A percentile compares a stretch with the other conserved stretches of the same genome.
phyloP scores from a whole-genome alignment of 345 rosid species.

The Barbarea vulgaris region DNA sequence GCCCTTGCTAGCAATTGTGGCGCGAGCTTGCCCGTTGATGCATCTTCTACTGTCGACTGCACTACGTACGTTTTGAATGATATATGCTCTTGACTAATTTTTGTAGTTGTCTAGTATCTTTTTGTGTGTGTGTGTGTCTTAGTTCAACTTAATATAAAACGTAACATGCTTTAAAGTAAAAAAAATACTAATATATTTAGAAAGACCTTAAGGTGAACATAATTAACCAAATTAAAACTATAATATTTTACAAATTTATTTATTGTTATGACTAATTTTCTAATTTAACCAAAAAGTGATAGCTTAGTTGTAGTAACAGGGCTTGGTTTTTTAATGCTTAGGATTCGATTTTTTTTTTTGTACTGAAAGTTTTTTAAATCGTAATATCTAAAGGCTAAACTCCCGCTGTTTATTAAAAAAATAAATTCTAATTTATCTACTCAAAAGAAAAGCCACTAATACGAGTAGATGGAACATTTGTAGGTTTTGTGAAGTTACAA shows the following conservation, averaged over 20 bases:
- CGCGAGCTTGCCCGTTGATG: conserved; percentile 50
- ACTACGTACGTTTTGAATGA: conserved; percentile 48
- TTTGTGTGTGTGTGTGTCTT: too few relatives aligned
- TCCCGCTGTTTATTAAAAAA: too few relatives aligned
- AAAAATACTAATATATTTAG: neutral
- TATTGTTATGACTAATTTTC: neutral
- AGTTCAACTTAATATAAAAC: neutral
- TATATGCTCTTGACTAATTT: conserved; percentile 2
- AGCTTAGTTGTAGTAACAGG: too few relatives aligned
- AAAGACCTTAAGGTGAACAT: neutral
- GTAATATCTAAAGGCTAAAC: too few relatives aligned
- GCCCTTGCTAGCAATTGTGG: conserved; percentile 63
- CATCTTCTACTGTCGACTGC: conserved; percentile 67
- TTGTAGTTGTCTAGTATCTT: conserved; percentile 5
- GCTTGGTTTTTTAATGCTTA: too few relatives aligned
- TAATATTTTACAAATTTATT: neutral
- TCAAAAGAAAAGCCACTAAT: too few relatives aligned
- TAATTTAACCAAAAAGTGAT: too few relatives aligned
- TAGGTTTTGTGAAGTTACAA: too few relatives aligned
- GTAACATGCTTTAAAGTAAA: neutral
- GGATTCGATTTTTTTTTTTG: too few relatives aligned
- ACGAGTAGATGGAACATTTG: too few relatives aligned
- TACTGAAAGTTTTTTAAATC: too few relatives aligned
- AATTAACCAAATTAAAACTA: neutral
- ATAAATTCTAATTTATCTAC: too few relatives aligned